Conservation (phyloP, 192 early-diverging fungal genomes). For the Chytriomyces sp. region DNA sequence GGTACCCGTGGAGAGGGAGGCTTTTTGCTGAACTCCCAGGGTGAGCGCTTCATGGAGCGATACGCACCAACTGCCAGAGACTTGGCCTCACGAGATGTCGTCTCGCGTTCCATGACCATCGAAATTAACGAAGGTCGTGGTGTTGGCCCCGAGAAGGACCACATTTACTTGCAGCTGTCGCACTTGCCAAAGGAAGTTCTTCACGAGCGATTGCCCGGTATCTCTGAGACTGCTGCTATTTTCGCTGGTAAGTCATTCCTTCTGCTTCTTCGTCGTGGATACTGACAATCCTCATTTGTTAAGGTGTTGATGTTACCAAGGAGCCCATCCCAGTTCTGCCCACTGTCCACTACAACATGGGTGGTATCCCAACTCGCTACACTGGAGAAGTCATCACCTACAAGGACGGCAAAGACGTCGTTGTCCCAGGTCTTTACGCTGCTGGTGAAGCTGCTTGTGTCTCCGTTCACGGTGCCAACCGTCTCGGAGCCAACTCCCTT, state of each 20-base stretch:
- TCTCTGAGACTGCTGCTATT: conserved; percentile 98
- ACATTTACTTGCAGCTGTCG: conserved; percentile 94
- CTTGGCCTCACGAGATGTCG: conserved; percentile 97
- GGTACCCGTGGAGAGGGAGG: conserved; percentile 97
- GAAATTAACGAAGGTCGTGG: conserved; percentile 98
- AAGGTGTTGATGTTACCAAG: conserved; percentile 96
- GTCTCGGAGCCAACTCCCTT: conserved; percentile 96
- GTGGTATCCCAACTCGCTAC: conserved; percentile 97
- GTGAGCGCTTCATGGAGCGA: conserved; percentile 99
- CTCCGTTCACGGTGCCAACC: conserved; percentile 98
- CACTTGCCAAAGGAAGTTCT: conserved; percentile 92
- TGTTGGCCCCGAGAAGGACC: conserved; percentile 93
- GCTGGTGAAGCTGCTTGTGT: conserved; percentile 98
- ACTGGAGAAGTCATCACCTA: conserved; percentile 91
- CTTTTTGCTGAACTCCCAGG: conserved; percentile 91
- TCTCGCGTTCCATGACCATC: conserved; percentile 98
- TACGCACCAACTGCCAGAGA: conserved; percentile 99
- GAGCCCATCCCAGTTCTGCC: conserved; percentile 98
- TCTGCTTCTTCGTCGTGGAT: background rate
- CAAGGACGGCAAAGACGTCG: conserved; percentile 81
- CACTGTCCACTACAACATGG: conserved; percentile 99
- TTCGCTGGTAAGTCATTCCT: conserved; percentile 74
- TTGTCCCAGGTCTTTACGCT: conserved; percentile 98
- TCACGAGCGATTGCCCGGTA: conserved; percentile 89
- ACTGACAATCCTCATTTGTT: background rate